Evolutionary conservation across 148 eudicot species (phyloP).

Genomic region (Chenopodium album): DNA sequence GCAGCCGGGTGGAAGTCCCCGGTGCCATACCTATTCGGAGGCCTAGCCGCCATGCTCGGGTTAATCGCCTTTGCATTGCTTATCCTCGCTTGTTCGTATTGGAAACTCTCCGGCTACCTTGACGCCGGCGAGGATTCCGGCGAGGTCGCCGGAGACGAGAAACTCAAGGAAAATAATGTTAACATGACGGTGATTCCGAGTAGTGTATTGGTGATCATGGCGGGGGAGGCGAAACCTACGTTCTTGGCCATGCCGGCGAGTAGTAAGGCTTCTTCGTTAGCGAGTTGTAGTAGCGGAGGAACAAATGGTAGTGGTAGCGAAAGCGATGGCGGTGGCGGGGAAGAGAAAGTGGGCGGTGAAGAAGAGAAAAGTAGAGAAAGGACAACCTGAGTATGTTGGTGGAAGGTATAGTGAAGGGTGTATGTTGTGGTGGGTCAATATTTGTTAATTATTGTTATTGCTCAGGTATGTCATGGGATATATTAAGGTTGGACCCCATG

Average conservation of each 20-base stretch:
- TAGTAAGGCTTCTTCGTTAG: constrained; percentile 32
- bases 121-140: constrained; percentile 25
- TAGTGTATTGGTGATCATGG: constrained; percentile 62
- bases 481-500: constrained; percentile 8
- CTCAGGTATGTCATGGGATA: constrained; percentile 17
- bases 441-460: constrained; percentile 8
- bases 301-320: background rate
- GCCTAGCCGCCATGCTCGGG: constrained; percentile 74
- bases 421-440: constrained; percentile 1
- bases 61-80: constrained; percentile 73
- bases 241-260: constrained; percentile 57
- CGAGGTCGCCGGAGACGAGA: constrained; percentile 43
- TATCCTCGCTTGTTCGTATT: constrained; percentile 82
- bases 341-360: constrained; percentile 2
- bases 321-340: background rate
- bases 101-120: constrained; percentile 56
- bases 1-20: constrained; percentile 63
- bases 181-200: constrained; percentile 23
- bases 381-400: constrained; percentile 16
- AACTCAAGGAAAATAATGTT: constrained; percentile 10
- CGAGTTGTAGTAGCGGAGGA: background rate
- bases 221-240: constrained; percentile 64
- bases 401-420: background rate
- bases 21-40: constrained; percentile 79
- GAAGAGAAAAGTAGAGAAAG: background rate